These are phyloP conservation scores for Lyophyllum decastes DNA, from an alignment of 768 basidiomycete genomes.

Conservation along the genomic window DNA sequence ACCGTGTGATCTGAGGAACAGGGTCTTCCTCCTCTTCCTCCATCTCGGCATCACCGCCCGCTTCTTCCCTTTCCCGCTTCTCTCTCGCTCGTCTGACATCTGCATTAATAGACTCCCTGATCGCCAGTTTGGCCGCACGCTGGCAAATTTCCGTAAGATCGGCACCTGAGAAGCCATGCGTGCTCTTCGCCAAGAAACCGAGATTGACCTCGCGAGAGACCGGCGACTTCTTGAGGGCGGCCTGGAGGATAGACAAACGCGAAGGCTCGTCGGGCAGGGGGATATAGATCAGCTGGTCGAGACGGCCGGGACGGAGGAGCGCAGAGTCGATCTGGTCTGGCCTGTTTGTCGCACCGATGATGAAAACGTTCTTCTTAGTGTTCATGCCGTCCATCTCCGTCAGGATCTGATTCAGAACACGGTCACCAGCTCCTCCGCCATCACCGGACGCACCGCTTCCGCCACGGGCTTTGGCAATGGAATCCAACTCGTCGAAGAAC, in stretches of 20 bases:
- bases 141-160: conserved; percentile 99
- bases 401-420: conserved; percentile 95
- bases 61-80: conserved; percentile 77
- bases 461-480: conserved; percentile 97
- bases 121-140: conserved; percentile 95
- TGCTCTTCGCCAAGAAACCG: conserved; percentile 82
- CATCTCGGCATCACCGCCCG: conserved; percentile 65
- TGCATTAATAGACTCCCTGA: conserved; percentile 91
- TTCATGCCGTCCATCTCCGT: conserved; percentile 99
- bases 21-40: conserved; percentile 87
- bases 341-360: conserved; percentile 95
- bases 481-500: conserved; percentile 99
- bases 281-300: conserved; percentile 99
- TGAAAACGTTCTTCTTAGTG: conserved; percentile 98
- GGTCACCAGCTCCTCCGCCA: conserved; percentile 95
- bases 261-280: conserved; percentile 95
- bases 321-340: conserved; percentile 96
- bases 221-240: conserved; percentile 90
- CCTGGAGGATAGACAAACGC: conserved; percentile 88
- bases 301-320: conserved; percentile 93
- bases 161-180: conserved; percentile 98
- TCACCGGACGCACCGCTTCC: conserved; percentile 79
- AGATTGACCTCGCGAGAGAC: conserved; percentile 83
- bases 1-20: conserved; percentile 85
- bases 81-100: conserved; percentile 84